Percentiles rank a stretch among this genome's conserved stretches.
Evolutionary conservation across 1,284 basidiomycete species (phyloP).

Genomic region (Pseudozyma pruni): DNA sequence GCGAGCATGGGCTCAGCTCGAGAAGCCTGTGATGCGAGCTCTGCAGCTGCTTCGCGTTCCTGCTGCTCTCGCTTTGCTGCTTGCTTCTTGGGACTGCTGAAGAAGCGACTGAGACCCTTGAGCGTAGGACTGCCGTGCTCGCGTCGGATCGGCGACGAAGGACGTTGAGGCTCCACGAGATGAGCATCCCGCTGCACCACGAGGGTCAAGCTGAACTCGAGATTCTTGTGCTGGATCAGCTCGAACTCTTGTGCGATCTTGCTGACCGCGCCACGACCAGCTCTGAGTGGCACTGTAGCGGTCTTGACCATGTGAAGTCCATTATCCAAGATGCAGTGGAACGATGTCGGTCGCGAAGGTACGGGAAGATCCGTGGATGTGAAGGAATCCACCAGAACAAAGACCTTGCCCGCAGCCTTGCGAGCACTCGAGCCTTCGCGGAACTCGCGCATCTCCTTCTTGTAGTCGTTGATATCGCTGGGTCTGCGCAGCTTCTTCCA

Average conservation of each 20-base stretch:
- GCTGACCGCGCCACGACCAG: conserved; percentile 72
- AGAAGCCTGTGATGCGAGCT: conserved; percentile 33
- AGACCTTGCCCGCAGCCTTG: conserved; percentile 88
- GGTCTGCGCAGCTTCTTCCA: conserved; percentile 88
- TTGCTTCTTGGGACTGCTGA: conserved; percentile 61
- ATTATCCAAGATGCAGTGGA: conserved; percentile 93
- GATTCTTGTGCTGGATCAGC: conserved; percentile 65
- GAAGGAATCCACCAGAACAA: conserved; percentile 75
- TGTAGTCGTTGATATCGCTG: conserved; percentile 95
- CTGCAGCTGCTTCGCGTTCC: conserved; percentile 37
- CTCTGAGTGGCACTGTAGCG: conserved; percentile 77
- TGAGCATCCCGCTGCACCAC: conserved; percentile 60
- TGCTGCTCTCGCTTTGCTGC: conserved; percentile 52
- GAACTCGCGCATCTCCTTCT: conserved; percentile 84
- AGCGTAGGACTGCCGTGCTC: conserved; percentile 53
- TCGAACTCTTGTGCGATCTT: conserved; percentile 93
- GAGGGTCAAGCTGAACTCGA: conserved; percentile 65
- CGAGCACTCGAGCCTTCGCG: conserved; percentile 79
- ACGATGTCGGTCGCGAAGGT: conserved; percentile 73
- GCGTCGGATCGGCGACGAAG: conserved; percentile 36
- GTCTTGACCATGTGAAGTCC: conserved; percentile 96
- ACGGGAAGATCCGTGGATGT: conserved; percentile 58
- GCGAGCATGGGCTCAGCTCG: conserved; percentile 56
- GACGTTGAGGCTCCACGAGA: conserved; percentile 45
- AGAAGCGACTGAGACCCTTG: conserved; percentile 57